Percentiles rank a stretch among this genome's conserved stretches.
phyloP scores from a whole-genome alignment of 768 basidiomycete genomes.

The Termitomyces sp. region DNA sequence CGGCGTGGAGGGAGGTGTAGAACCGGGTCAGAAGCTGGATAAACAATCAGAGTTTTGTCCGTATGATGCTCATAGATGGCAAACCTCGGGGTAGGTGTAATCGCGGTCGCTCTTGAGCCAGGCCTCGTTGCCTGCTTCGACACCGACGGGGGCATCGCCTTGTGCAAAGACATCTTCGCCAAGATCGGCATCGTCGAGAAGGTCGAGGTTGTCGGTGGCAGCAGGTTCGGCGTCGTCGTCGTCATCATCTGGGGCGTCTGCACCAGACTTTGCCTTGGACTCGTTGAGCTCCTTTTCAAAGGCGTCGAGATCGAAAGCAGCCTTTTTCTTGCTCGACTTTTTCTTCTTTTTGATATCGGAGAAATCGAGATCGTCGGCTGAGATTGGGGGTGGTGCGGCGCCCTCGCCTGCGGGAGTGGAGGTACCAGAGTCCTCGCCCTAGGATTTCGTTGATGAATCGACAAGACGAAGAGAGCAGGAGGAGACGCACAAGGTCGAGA shows the following conservation, averaged over 20 bases:
- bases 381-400: constrained; percentile 38
- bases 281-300: constrained; percentile 90
- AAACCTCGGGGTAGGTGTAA: constrained; percentile 91
- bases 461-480: not conserved
- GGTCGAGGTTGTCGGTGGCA: constrained; percentile 57
- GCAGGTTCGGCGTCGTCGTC: constrained; percentile 51
- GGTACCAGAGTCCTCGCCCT: constrained; percentile 65
- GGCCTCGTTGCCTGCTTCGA: constrained; percentile 75
- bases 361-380: constrained; percentile 83
- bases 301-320: constrained; percentile 83
- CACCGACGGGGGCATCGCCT: constrained; percentile 47
- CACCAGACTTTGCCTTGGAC: constrained; percentile 47
- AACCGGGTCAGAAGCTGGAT: constrained; percentile 88
- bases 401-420: constrained; percentile 49
- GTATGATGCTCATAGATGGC: constrained; percentile 10
- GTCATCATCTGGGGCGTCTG: constrained; percentile 35
- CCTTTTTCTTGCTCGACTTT: constrained; percentile 83
- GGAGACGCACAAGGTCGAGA: constrained; percentile 61
- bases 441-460: too few species aligned
- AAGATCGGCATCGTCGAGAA: constrained; percentile 76
- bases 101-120: constrained; percentile 94
- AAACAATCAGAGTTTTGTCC: not conserved
- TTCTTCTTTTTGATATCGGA: constrained; percentile 98
- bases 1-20: constrained; percentile 85
- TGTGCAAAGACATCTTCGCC: constrained; percentile 86